phyloP scores from a whole-genome alignment of 2,329 filamentous ascomycete genomes.

The Dryadomyces sulphureus region DNA sequence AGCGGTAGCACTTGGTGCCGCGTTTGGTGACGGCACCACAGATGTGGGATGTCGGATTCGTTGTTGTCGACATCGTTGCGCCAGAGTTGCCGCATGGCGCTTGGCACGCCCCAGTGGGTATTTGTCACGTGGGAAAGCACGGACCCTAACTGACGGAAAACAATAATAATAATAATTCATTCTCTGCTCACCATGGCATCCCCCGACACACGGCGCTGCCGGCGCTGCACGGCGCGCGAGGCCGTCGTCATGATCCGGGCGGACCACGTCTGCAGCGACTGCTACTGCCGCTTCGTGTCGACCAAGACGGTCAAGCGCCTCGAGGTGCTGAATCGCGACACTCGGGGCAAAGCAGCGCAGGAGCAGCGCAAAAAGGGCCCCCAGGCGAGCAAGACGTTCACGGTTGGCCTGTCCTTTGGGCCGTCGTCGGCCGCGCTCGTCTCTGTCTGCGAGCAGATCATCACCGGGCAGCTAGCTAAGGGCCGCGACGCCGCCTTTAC shows the following conservation, averaged over 20 bases:
- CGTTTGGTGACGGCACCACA: no score
- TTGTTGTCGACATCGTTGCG: no score
- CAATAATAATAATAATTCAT: no score
- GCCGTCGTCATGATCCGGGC: conserved; percentile 38
- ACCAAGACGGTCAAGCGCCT: conserved; percentile 68
- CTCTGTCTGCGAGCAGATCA: conserved; percentile 57
- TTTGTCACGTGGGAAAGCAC: no score
- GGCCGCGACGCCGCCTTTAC: conserved; percentile 54
- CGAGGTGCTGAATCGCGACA: conserved; percentile 34
- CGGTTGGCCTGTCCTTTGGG: conserved; percentile 74
- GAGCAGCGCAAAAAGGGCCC: conserved; percentile 8
- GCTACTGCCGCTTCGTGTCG: conserved; percentile 64
- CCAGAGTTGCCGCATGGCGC: no score
- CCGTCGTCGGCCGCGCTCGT: conserved; percentile 66
- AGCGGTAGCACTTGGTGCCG: no score
- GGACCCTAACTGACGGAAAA: no score
- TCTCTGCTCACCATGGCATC: conserved; percentile 6
- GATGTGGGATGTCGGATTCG: no score
- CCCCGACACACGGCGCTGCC: conserved; percentile 25
- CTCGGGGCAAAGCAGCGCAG: conserved; percentile 14
- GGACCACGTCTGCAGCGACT: conserved; percentile 50
- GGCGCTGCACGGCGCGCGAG: conserved; percentile 37
- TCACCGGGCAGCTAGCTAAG: conserved; percentile 48
- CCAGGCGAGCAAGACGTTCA: conserved; percentile 34
- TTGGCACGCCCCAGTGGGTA: no score